A percentile compares a stretch with the other conserved stretches of the same genome.
Conservation (phyloP, 2,329 filamentous ascomycete genomes). For the Claviceps africana region DNA sequence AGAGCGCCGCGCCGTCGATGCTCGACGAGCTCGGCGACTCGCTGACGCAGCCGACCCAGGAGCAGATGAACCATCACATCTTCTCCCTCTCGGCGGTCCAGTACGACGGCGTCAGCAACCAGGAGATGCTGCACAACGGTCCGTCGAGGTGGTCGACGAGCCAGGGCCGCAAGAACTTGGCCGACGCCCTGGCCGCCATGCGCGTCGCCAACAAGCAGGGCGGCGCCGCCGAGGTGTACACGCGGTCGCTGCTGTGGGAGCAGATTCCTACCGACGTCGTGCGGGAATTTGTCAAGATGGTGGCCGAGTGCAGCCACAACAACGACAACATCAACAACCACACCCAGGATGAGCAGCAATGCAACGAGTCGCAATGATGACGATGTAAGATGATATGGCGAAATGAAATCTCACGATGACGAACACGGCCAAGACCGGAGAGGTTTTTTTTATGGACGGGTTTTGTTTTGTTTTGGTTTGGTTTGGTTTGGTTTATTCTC, state of each 20-base stretch:
- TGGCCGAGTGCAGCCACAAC: conserved; percentile 71
- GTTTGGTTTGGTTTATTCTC: too few relatives aligned
- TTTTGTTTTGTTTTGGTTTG: not conserved
- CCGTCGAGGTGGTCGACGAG: conserved; percentile 41
- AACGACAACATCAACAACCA: too few relatives aligned
- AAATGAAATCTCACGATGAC: conserved; percentile 23
- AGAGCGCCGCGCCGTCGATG: conserved; percentile 38
- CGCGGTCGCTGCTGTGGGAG: conserved; percentile 83
- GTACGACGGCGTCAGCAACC: conserved; percentile 61
- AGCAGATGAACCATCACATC: conserved; percentile 77
- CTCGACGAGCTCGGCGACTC: conserved; percentile 54
- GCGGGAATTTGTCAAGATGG: conserved; percentile 81
- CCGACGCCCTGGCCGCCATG: conserved; percentile 69
- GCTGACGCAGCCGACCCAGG: conserved; percentile 61
- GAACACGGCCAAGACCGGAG: conserved; percentile 13
- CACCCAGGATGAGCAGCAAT: conserved; percentile 27
- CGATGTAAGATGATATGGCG: conserved; percentile 18
- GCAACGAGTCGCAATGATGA: conserved; percentile 29
- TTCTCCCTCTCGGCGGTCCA: conserved; percentile 77
- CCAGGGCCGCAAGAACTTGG: conserved; percentile 58
- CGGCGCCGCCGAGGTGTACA: conserved; percentile 73
- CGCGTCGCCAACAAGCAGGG: conserved; percentile 55
- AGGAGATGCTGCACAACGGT: conserved; percentile 52
- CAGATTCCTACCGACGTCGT: conserved; percentile 87
- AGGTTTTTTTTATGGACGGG: conserved; percentile 14